These are phyloP conservation scores for Chernovozyma sophiae-reginae DNA, from an alignment of 1,139 yeast species.

Conservation along the genomic window DNA sequence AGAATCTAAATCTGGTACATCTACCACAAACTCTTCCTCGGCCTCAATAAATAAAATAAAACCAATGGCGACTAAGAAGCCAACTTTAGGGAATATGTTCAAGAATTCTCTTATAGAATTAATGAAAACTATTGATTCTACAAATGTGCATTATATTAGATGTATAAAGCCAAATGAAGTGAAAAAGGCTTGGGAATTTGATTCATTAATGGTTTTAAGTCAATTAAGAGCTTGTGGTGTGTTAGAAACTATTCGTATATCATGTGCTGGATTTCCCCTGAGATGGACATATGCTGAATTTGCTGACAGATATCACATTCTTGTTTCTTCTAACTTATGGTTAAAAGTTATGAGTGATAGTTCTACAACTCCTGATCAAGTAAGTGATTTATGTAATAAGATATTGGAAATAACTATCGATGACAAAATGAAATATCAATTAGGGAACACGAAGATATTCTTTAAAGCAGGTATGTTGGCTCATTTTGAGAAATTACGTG, in stretches of 20 bases:
- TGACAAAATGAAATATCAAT: constrained; percentile 69
- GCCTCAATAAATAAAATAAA: constrained; percentile 32
- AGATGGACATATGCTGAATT: constrained; percentile 95
- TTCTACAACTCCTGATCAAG: constrained; percentile 52
- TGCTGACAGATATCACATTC: constrained; percentile 82
- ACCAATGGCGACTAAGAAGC: constrained; percentile 63
- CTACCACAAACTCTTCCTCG: not conserved
- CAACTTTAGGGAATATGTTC: constrained; percentile 92
- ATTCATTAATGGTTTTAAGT: constrained; percentile 89
- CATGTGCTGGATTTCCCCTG: constrained; percentile 98
- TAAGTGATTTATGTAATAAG: constrained; percentile 60
- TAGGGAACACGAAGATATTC: constrained; percentile 86
- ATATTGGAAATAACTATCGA: constrained; percentile 64
- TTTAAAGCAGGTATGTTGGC: constrained; percentile 97
- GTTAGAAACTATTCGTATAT: constrained; percentile 89
- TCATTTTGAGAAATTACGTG: constrained; percentile 78
- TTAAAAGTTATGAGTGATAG: constrained; percentile 51
- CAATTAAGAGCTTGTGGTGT: constrained; percentile 99
- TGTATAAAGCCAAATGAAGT: constrained; percentile 96
- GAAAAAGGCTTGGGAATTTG: constrained; percentile 94
- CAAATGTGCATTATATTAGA: constrained; percentile 94
- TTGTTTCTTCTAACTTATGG: constrained; percentile 72
- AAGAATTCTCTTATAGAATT: constrained; percentile 88
- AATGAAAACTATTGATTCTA: constrained; percentile 88
- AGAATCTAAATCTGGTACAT: constrained; percentile 29